These are phyloP conservation scores for Penicillium bialowiezense DNA, from an alignment of 495 filamentous ascomycete genomes.

Conservation along the genomic window DNA sequence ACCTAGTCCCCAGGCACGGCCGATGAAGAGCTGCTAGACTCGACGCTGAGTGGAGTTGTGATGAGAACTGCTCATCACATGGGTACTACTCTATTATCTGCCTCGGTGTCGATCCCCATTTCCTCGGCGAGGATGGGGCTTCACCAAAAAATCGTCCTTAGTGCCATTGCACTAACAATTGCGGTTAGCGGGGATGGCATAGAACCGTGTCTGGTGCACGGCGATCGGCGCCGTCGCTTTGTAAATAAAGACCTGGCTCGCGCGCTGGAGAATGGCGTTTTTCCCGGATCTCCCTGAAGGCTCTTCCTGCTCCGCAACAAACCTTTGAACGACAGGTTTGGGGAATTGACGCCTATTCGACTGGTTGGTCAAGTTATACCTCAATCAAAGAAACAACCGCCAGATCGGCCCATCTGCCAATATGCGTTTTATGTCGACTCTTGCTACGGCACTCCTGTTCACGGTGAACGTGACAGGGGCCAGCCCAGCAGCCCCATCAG, in stretches of 20 bases:
- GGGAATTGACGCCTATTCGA: conserved; percentile 18
- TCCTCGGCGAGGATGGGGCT: conserved; percentile 10
- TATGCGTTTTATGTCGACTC: conserved; percentile 28
- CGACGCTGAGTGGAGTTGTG: not conserved
- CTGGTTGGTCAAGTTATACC: conserved; percentile 4
- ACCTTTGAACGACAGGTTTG: conserved; percentile 16
- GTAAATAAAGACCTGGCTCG: conserved; percentile 25
- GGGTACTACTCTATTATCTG: conserved; percentile 6
- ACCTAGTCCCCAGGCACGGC: conserved; percentile 6
- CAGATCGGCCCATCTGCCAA: conserved; percentile 10
- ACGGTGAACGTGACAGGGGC: conserved; percentile 22
- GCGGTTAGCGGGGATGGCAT: conserved; percentile 2
- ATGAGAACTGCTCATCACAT: conserved; percentile 17
- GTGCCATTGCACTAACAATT: conserved; percentile 7
- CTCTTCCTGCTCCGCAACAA: conserved; percentile 21
- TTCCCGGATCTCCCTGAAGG: conserved; percentile 10
- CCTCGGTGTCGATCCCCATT: conserved; percentile 24
- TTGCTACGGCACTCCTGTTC: conserved; percentile 23
- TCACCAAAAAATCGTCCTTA: not conserved
- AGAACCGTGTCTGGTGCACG: conserved; percentile 14
- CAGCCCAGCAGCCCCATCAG: conserved; percentile 5
- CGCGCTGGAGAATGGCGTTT: conserved; percentile 3
- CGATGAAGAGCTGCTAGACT: not conserved
- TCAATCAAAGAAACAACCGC: not conserved
- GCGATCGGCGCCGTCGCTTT: conserved; percentile 14